Conservation (phyloP, 2,329 filamentous ascomycete species). For the Cyphellophora europaea region DNA sequence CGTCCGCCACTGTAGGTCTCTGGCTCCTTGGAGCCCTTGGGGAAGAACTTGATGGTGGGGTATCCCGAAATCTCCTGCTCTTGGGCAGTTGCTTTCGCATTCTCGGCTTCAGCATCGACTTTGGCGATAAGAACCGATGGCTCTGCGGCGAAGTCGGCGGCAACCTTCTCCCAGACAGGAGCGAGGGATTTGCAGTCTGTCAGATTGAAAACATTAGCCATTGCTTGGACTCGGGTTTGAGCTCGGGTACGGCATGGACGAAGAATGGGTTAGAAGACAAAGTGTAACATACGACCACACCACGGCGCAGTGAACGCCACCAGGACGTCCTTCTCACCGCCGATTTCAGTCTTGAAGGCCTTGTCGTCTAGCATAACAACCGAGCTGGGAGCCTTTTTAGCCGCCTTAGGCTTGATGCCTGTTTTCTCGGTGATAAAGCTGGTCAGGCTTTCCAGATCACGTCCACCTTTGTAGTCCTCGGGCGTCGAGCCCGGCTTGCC, state of each 20-base stretch:
- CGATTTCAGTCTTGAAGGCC: conserved; percentile 68
- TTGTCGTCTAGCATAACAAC: conserved; percentile 73
- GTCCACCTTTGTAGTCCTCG: conserved; percentile 73
- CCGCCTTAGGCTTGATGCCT: conserved; percentile 66
- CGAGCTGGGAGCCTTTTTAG: conserved; percentile 61
- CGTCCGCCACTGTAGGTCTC: conserved; percentile 68
- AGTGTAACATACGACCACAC: conserved; percentile 91
- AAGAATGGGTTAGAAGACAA: too few relatives aligned
- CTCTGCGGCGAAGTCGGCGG: conserved; percentile 70
- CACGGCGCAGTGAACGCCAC: conserved; percentile 97
- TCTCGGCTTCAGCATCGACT: conserved; percentile 84
- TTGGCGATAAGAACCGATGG: conserved; percentile 79
- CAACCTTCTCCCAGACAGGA: conserved; percentile 80
- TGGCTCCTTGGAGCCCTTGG: conserved; percentile 66
- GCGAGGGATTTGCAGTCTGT: conserved; percentile 94
- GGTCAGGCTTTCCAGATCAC: conserved; percentile 77
- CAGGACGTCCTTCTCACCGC: conserved; percentile 77
- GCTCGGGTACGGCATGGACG: too few relatives aligned
- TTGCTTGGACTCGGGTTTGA: not conserved
- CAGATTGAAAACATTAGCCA: too few relatives aligned
- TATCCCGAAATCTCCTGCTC: conserved; percentile 75
- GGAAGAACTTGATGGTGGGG: conserved; percentile 97
- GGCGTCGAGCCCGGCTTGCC: conserved; percentile 75
- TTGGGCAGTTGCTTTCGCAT: conserved; percentile 67
- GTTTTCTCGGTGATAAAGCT: conserved; percentile 82